These are phyloP conservation scores for Hypholoma fasciculare DNA, from an alignment of 768 basidiomycete species.

Conservation along the genomic window DNA sequence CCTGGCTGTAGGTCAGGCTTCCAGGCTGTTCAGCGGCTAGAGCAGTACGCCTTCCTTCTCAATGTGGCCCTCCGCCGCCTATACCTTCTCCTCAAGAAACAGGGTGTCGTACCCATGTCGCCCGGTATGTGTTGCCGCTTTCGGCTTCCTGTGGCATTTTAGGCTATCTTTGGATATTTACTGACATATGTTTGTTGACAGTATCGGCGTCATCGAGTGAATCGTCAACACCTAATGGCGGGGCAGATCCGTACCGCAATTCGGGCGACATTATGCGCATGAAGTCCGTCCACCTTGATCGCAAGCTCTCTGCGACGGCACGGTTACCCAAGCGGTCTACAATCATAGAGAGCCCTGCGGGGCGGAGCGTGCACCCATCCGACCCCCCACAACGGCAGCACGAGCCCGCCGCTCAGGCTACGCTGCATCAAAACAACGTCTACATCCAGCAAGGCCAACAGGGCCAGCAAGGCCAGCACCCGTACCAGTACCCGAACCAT, in stretches of 20 bases:
- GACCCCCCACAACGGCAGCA: slow-evolving; percentile 40
- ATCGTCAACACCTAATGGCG: slow-evolving; percentile 32
- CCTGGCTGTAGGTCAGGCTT: slow-evolving; percentile 72
- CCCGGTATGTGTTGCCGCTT: slow-evolving; percentile 49
- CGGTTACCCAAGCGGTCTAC: slow-evolving; percentile 92
- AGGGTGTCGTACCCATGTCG: slow-evolving; percentile 85
- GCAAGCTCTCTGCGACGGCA: slow-evolving; percentile 93
- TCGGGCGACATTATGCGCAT: slow-evolving; percentile 91
- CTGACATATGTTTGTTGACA: slow-evolving; percentile 3
- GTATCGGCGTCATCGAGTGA: slow-evolving; percentile 27
- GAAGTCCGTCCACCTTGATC: slow-evolving; percentile 92
- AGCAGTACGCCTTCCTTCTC: slow-evolving; percentile 96
- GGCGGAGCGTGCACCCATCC: slow-evolving; percentile 43
- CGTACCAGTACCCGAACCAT: slow-evolving; percentile 30
- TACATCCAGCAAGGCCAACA: slow-evolving; percentile 30
- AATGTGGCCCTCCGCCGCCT: slow-evolving; percentile 93
- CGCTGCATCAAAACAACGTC: slow-evolving; percentile 20
- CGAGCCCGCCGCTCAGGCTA: slow-evolving; percentile 17
- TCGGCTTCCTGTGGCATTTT: slow-evolving; percentile 2
- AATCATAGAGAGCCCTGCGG: slow-evolving; percentile 92
- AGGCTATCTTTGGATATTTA: slow-evolving; percentile 2
- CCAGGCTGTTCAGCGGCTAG: slow-evolving; percentile 88
- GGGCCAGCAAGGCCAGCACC: slow-evolving; percentile 35
- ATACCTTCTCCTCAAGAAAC: slow-evolving; percentile 83
- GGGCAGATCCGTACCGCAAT: slow-evolving; percentile 77